Percentiles rank a stretch among this genome's conserved stretches.
These are phyloP conservation scores for Psilocybe subaeruginosa DNA, from an alignment of 768 basidiomycete genomes.

Conservation along the genomic window DNA sequence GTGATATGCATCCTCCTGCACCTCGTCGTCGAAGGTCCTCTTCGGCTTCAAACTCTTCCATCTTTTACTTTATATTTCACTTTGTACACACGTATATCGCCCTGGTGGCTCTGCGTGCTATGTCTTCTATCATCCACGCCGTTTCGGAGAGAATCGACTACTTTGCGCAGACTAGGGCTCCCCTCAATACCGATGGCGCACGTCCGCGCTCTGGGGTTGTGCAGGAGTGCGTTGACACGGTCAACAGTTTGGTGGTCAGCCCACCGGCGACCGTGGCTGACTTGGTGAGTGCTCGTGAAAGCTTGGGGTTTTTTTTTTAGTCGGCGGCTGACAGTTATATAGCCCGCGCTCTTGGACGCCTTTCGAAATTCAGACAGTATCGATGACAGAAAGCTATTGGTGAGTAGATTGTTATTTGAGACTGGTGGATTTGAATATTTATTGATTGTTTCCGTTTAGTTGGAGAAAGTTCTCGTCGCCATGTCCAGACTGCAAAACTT, in stretches of 20 bases:
- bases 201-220: constrained; percentile 21
- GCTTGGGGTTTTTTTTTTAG: background rate
- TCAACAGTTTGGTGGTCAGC: constrained; percentile 31
- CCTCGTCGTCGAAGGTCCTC: background rate
- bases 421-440: background rate
- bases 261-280: constrained; percentile 29
- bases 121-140: constrained; percentile 24
- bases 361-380: constrained; percentile 38
- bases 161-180: constrained; percentile 23
- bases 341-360: constrained; percentile 57
- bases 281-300: constrained; percentile 27
- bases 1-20: background rate
- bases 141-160: constrained; percentile 29
- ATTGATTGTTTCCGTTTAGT: constrained; percentile 34
- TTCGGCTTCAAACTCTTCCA: background rate
- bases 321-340: background rate
- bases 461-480: constrained; percentile 61
- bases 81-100: constrained; percentile 6
- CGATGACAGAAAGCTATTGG: constrained; percentile 67
- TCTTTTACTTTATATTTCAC: background rate
- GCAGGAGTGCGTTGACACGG: constrained; percentile 28
- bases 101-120: constrained; percentile 16
- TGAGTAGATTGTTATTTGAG: constrained; percentile 31
- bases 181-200: constrained; percentile 39
- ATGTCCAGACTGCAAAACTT: constrained; percentile 55